These are phyloP conservation scores for Pythium folliculosum DNA, from an alignment of 352 stramenopile genomes.

Conservation along the genomic window DNA sequence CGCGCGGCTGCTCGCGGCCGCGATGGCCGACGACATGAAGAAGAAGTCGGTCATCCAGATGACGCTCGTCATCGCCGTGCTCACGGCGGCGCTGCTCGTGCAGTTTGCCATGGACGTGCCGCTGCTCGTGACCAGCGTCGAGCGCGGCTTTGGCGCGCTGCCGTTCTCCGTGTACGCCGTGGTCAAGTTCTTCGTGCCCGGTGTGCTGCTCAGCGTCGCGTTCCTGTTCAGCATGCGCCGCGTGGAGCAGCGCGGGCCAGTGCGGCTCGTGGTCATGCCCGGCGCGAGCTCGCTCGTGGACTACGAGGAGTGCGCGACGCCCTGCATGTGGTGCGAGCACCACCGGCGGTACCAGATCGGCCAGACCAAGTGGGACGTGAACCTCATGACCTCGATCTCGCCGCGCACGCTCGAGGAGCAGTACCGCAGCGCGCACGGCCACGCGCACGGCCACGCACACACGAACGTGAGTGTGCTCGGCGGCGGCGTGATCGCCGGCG, in stretches of 20 bases:
- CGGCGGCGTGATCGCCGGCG: not conserved
- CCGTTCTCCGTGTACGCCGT: constrained; percentile 43
- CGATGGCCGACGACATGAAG: constrained; percentile 79
- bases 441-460: not conserved
- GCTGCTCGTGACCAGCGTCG: constrained; percentile 32
- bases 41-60: constrained; percentile 73
- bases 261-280: constrained; percentile 51
- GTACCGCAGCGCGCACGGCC: constrained; percentile 20
- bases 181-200: constrained; percentile 59
- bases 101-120: constrained; percentile 61
- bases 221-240: constrained; percentile 82
- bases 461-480: constrained; percentile 4
- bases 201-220: constrained; percentile 47
- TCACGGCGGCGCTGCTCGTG: constrained; percentile 46
- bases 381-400: constrained; percentile 53
- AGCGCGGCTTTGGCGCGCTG: constrained; percentile 34
- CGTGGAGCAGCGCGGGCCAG: constrained; percentile 61
- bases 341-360: constrained; percentile 62
- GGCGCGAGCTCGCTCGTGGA: constrained; percentile 52
- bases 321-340: constrained; percentile 75
- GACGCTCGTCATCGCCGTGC: constrained; percentile 51
- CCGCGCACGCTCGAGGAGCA: constrained; percentile 61
- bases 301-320: constrained; percentile 71
- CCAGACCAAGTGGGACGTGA: constrained; percentile 64
- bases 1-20: constrained; percentile 49